Evolutionary conservation across 140 eudicot genomes (phyloP).

Genomic region (Oenanthe javanica): DNA sequence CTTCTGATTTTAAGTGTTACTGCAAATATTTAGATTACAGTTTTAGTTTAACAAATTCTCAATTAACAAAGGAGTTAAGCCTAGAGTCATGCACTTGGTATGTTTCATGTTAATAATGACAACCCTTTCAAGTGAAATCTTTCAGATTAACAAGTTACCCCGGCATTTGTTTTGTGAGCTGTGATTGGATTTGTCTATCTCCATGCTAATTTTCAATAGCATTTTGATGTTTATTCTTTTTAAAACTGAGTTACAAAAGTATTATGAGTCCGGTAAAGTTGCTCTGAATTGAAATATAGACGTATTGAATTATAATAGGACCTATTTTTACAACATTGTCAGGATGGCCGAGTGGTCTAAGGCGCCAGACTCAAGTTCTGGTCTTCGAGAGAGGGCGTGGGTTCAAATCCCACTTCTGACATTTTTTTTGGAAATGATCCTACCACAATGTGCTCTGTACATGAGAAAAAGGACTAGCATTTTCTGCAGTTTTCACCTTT

Average conservation of each 20-base stretch:
- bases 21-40: background rate
- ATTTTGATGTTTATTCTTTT: background rate
- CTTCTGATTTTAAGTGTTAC: background rate
- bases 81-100: background rate
- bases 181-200: background rate
- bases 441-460: background rate
- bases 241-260: background rate
- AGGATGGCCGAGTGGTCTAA: constrained; percentile 99
- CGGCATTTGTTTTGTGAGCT: background rate
- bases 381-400: constrained; percentile 98
- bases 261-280: too few relatives aligned
- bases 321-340: constrained; percentile 25
- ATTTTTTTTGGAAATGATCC: background rate
- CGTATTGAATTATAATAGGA: too few relatives aligned
- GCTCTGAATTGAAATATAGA: too few relatives aligned
- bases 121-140: background rate
- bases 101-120: background rate
- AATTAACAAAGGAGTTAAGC: background rate
- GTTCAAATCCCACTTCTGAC: constrained; percentile 99
- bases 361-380: constrained; percentile 99
- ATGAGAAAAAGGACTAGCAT: background rate
- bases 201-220: background rate
- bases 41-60: background rate
- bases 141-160: background rate
- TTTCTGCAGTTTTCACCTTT: background rate